Percentiles rank a stretch among this genome's conserved stretches.
These are phyloP conservation scores for Fusarium sp. DNA, from an alignment of 2,329 filamentous ascomycete genomes.

Conservation along the genomic window DNA sequence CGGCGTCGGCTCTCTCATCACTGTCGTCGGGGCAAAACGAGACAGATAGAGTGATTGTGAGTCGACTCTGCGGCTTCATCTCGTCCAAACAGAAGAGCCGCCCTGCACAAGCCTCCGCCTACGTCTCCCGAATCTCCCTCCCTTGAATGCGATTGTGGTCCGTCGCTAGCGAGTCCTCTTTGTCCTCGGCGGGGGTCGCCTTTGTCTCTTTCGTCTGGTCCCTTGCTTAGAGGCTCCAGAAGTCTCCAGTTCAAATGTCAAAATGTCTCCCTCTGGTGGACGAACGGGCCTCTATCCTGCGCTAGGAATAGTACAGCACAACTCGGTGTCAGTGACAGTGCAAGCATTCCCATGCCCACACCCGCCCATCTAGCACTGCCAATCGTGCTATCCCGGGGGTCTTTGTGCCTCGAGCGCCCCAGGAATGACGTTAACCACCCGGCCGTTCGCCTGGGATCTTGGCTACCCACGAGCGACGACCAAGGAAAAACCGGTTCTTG, in stretches of 20 bases:
- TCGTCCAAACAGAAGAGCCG: neutral
- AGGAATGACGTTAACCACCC: conserved; percentile 40
- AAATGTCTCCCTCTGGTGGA: conserved; percentile 31
- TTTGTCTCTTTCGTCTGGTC: conserved; percentile 25
- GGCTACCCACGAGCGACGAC: conserved; percentile 11
- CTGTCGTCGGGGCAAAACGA: conserved; percentile 20
- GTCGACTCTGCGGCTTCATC: conserved; percentile 27
- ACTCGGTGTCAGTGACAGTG: conserved; percentile 3
- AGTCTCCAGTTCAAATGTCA: conserved; percentile 36
- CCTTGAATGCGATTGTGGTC: conserved; percentile 21
- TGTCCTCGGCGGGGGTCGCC: conserved; percentile 15
- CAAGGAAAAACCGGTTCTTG: conserved; percentile 35
- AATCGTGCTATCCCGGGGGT: conserved; percentile 31
- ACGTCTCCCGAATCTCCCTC: conserved; percentile 31
- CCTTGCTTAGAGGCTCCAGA: conserved; percentile 6
- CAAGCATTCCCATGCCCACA: conserved; percentile 41
- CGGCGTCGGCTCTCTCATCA: neutral
- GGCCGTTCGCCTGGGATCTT: conserved; percentile 16
- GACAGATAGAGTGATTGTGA: conserved; percentile 28
- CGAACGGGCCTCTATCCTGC: conserved; percentile 30
- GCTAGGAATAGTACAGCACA: conserved; percentile 41
- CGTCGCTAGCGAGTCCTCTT: conserved; percentile 12
- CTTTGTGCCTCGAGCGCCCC: conserved; percentile 25
- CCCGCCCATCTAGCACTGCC: conserved; percentile 15
- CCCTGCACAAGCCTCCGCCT: conserved; percentile 14